phyloP scores from a whole-genome alignment of 768 basidiomycete genomes.

The Pisolithus albus region DNA sequence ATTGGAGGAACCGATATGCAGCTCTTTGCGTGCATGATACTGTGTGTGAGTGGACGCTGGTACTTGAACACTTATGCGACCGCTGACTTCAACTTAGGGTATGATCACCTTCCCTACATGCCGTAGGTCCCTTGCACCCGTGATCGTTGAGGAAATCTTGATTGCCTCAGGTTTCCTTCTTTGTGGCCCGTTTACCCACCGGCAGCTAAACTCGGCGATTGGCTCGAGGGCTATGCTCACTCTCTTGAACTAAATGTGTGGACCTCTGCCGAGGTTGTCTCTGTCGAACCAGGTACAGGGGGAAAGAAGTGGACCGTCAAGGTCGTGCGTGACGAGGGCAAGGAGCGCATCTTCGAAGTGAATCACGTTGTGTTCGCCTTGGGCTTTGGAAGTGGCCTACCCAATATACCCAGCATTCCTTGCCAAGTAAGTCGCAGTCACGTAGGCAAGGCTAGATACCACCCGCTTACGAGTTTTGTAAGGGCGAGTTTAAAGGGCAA shows the following conservation, averaged over 20 bases:
- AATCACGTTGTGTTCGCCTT: conserved; percentile 54
- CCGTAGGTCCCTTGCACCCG: conserved; percentile 28
- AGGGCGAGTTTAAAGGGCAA: conserved; percentile 50
- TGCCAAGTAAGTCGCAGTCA: conserved; percentile 29
- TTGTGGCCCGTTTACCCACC: conserved; percentile 52
- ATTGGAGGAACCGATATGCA: conserved; percentile 56
- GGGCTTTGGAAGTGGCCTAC: conserved; percentile 42
- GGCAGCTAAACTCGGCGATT: conserved; percentile 57
- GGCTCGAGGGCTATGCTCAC: conserved; percentile 57
- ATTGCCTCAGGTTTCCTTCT: conserved; percentile 39
- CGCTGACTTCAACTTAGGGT: conserved; percentile 28
- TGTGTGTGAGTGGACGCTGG: conserved; percentile 31
- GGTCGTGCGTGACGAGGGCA: conserved; percentile 29
- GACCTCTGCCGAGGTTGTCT: conserved; percentile 43
- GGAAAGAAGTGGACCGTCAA: conserved; percentile 41
- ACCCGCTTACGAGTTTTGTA: not conserved
- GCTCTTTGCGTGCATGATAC: conserved; percentile 49
- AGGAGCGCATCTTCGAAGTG: conserved; percentile 30
- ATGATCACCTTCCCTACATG: conserved; percentile 51
- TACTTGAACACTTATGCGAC: not conserved
- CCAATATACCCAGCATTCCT: conserved; percentile 39
- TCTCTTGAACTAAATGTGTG: conserved; percentile 57
- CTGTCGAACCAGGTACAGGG: conserved; percentile 31
- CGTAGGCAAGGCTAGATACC: not conserved
- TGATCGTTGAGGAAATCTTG: not conserved